phyloP scores from a whole-genome alignment of 2,329 filamentous ascomycete species.

The Reticulascus tulasneorum region DNA sequence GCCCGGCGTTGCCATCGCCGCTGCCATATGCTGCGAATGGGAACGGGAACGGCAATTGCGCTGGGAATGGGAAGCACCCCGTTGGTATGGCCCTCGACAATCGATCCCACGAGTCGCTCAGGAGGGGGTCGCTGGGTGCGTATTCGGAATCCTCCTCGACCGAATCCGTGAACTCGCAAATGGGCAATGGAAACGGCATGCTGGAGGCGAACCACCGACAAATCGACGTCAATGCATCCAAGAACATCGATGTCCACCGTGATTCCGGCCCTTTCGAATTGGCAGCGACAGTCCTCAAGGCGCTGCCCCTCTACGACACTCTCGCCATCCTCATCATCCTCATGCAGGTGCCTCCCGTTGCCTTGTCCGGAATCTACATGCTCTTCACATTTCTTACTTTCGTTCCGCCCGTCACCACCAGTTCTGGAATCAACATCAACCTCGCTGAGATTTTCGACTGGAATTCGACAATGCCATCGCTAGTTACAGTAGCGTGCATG shows the following conservation, averaged over 20 bases:
- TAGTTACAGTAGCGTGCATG: slow-evolving; percentile 79
- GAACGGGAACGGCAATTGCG: slow-evolving; percentile 22
- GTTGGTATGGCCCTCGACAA: slow-evolving; percentile 37
- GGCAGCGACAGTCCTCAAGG: slow-evolving; percentile 80
- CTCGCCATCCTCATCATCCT: slow-evolving; percentile 95
- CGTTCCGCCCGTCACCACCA: slow-evolving; percentile 75
- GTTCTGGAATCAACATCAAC: slow-evolving; percentile 74
- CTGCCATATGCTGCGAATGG: slow-evolving; percentile 21
- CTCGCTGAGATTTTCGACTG: slow-evolving; percentile 90
- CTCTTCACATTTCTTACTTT: slow-evolving; percentile 92
- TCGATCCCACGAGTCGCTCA: slow-evolving; percentile 36
- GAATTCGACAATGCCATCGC: slow-evolving; percentile 77
- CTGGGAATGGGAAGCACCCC: slow-evolving; percentile 10
- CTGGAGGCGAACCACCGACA: slow-evolving; percentile 54
- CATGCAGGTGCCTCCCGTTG: slow-evolving; percentile 84
- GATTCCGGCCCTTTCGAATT: slow-evolving; percentile 71
- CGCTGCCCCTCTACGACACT: slow-evolving; percentile 89
- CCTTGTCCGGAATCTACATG: slow-evolving; percentile 84
- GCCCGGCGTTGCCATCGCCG: slow-evolving; percentile 15
- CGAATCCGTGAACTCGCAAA: slow-evolving; percentile 40
- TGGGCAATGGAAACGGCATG: slow-evolving; percentile 29
- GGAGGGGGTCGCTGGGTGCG: slow-evolving; percentile 46
- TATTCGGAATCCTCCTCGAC: slow-evolving; percentile 53
- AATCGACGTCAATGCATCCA: slow-evolving; percentile 67
- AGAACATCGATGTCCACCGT: slow-evolving; percentile 64